phyloP scores from a whole-genome alignment of 257 asterid species.

The Capsicum baccatum region DNA sequence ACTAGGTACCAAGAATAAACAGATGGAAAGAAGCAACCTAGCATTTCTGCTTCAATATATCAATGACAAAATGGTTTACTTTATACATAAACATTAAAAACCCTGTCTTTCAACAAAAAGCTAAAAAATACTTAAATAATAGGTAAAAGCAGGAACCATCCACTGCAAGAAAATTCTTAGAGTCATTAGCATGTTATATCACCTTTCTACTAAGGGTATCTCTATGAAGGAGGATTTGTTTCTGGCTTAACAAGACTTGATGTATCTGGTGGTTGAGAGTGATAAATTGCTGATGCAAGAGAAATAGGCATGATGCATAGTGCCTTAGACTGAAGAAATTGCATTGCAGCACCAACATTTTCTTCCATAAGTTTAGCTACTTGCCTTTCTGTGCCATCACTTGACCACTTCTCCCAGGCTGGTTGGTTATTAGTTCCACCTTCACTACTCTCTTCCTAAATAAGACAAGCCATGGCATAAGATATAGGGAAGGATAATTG shows the following conservation, averaged over 20 bases:
- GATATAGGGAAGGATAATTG: neutral
- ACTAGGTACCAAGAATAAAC: neutral
- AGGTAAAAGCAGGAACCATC: conserved; percentile 26
- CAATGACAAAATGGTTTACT: conserved; percentile 43
- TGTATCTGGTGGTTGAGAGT: conserved; percentile 76
- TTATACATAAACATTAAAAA: conserved; percentile 38
- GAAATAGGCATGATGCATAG: conserved; percentile 97
- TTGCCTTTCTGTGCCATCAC: conserved; percentile 94
- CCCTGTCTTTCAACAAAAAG: conserved; percentile 47
- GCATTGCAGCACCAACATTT: conserved; percentile 98
- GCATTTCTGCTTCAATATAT: conserved; percentile 19
- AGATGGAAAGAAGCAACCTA: neutral
- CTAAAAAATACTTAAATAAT: conserved; percentile 25
- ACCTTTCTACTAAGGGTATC: conserved; percentile 18
- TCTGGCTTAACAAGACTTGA: conserved; percentile 66
- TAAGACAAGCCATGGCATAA: conserved; percentile 23
- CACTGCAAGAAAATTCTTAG: neutral
- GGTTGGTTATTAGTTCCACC: conserved; percentile 74
- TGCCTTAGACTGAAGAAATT: conserved; percentile 93
- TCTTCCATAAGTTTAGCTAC: conserved; percentile 99
- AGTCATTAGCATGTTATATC: neutral
- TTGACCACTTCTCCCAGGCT: conserved; percentile 99
- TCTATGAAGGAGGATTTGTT: conserved; percentile 64
- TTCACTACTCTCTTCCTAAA: conserved; percentile 73
- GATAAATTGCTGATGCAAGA: conserved; percentile 89